Percentiles rank a stretch among this genome's conserved stretches.
These are phyloP conservation scores for Hemileia vastatrix DNA, from an alignment of 1,284 basidiomycete species.

Conservation along the genomic window DNA sequence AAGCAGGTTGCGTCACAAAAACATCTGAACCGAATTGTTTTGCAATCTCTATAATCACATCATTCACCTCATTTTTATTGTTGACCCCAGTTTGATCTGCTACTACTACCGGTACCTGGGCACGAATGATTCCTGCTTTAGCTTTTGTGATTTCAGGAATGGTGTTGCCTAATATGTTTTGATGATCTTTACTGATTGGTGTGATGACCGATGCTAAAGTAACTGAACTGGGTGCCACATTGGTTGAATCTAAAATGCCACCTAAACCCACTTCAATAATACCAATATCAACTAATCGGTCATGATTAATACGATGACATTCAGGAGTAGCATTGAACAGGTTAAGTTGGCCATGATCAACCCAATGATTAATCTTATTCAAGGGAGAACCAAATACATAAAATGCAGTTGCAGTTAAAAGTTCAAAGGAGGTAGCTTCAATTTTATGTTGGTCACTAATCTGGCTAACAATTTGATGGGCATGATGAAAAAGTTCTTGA, in stretches of 20 bases:
- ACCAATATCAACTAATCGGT: constrained; percentile 30
- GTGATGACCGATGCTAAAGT: constrained; percentile 73
- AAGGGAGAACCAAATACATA: constrained; percentile 54
- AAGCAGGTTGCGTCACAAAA: too few relatives aligned
- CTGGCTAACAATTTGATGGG: constrained; percentile 51
- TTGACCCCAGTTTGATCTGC: constrained; percentile 63
- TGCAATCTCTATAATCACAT: too few relatives aligned
- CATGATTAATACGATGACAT: too few relatives aligned
- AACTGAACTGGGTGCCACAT: constrained; percentile 58
- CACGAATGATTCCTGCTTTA: constrained; percentile 72
- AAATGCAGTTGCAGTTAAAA: constrained; percentile 69
- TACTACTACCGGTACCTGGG: constrained; percentile 61
- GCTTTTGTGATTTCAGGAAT: constrained; percentile 65
- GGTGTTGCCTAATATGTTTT: constrained; percentile 72
- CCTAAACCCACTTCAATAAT: constrained; percentile 94
- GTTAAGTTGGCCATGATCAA: too few relatives aligned
- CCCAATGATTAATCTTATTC: too few relatives aligned
- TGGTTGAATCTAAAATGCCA: constrained; percentile 84
- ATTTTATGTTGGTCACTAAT: constrained; percentile 50
- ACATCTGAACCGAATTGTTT: too few relatives aligned
- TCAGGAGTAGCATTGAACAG: too few relatives aligned
- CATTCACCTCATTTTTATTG: too few relatives aligned
- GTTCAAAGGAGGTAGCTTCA: constrained; percentile 64
- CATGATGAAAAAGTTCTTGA: constrained; percentile 51
- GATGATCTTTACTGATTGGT: constrained; percentile 83